Evolutionary conservation across 805 yeast species (phyloP).

Genomic region (Candida tibetensis): DNA sequence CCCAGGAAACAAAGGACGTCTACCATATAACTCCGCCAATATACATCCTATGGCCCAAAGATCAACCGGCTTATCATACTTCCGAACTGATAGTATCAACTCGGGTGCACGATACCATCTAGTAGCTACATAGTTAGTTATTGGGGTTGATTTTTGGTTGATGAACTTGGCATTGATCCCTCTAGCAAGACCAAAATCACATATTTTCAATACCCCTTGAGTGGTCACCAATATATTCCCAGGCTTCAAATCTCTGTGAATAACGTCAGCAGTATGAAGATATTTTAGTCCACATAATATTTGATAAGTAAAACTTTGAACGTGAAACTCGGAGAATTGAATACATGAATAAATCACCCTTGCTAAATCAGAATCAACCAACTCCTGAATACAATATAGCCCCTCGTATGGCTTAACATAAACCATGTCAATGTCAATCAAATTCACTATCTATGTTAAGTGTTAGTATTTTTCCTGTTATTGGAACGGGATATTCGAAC

Average conservation of each 20-base stretch:
- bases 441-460: conserved; percentile 53
- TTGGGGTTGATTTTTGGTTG: conserved; percentile 40
- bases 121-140: conserved; percentile 88
- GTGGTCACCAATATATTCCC: conserved; percentile 78
- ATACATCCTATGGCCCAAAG: conserved; percentile 96
- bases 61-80: conserved; percentile 69
- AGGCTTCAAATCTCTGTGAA: conserved; percentile 91
- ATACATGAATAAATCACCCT: conserved; percentile 74
- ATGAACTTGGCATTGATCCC: conserved; percentile 48
- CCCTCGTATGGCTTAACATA: conserved; percentile 73
- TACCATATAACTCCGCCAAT: conserved; percentile 75
- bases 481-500: background rate
- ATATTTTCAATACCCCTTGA: conserved; percentile 75
- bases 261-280: conserved; percentile 87
- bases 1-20: conserved; percentile 80
- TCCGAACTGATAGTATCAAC: conserved; percentile 57
- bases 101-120: conserved; percentile 97
- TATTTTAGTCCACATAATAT: conserved; percentile 82
- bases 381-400: conserved; percentile 82
- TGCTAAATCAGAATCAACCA: conserved; percentile 78
- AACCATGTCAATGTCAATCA: conserved; percentile 74
- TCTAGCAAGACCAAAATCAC: conserved; percentile 93
- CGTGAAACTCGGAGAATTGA: conserved; percentile 81
- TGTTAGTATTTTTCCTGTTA: conserved; percentile 15
- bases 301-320: conserved; percentile 74